These are phyloP conservation scores for Tulasnella sp. DNA, from an alignment of 768 basidiomycete species.

Conservation along the genomic window DNA sequence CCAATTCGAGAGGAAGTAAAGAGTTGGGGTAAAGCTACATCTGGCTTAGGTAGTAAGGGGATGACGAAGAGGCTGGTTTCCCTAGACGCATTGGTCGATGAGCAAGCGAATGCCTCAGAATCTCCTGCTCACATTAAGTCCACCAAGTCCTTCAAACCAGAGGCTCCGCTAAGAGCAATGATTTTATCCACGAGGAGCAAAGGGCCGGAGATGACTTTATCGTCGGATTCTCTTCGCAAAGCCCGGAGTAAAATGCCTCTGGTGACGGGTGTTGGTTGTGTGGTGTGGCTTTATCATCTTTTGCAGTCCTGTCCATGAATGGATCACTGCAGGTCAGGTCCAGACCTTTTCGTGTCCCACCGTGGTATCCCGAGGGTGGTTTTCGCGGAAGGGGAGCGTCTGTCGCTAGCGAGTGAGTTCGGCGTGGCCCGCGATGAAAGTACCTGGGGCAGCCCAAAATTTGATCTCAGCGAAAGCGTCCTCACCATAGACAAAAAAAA, in stretches of 20 bases:
- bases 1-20: constrained; percentile 57
- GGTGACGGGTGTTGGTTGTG: constrained; percentile 25
- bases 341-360: constrained; percentile 65
- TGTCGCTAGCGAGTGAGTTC: constrained; percentile 22
- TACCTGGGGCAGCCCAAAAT: too few relatives aligned
- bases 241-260: constrained; percentile 64
- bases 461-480: too few relatives aligned
- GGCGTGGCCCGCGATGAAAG: constrained; percentile 55
- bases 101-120: constrained; percentile 33
- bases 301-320: not conserved
- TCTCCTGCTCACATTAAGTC: constrained; percentile 45
- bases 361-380: constrained; percentile 46
- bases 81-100: constrained; percentile 16
- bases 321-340: constrained; percentile 55
- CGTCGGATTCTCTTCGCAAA: constrained; percentile 38
- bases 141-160: constrained; percentile 46
- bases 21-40: constrained; percentile 21
- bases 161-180: constrained; percentile 38
- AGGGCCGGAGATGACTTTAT: constrained; percentile 56
- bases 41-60: not conserved
- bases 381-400: constrained; percentile 20
- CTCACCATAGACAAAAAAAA: too few relatives aligned
- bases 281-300: too few relatives aligned
- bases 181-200: constrained; percentile 69
- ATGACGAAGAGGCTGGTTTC: not conserved